A percentile compares a stretch with the other conserved stretches of the same genome.
Evolutionary conservation across 371 early-diverging fungal genomes (phyloP).

Genomic region (Capillidium heterosporum): DNA sequence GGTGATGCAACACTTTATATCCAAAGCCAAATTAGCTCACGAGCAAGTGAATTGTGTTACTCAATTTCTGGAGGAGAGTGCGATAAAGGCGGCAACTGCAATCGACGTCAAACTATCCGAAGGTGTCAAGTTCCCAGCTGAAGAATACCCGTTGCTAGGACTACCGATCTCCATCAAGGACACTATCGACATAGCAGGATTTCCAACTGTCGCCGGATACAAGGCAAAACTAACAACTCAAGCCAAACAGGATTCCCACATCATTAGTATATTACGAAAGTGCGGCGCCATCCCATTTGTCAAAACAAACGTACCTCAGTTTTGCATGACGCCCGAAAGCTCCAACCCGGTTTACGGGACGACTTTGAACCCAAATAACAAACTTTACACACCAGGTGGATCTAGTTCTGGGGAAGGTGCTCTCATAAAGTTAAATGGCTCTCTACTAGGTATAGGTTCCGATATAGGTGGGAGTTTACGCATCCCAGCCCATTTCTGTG

Average conservation of each 20-base stretch:
- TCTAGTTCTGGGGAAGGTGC: constrained; percentile 8
- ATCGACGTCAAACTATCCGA: not conserved
- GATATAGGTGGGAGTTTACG: not conserved
- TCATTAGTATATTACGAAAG: not conserved
- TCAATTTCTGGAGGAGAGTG: constrained; percentile 3
- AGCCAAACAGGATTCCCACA: not conserved
- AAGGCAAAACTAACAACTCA: not conserved
- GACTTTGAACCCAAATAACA: constrained; percentile 7
- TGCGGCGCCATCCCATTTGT: constrained; percentile 1
- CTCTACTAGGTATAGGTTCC: constrained; percentile 5
- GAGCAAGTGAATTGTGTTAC: constrained; percentile 4
- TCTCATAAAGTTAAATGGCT: not conserved
- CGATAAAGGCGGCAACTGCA: not conserved
- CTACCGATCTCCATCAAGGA: constrained; percentile 8
- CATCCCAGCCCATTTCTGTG: not conserved
- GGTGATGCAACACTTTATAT: not conserved
- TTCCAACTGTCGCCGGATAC: not conserved
- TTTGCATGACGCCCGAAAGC: not conserved
- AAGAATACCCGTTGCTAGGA: constrained; percentile 4
- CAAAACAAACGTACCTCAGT: constrained; percentile 7
- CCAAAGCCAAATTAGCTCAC: not conserved
- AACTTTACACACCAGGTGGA: constrained; percentile 5
- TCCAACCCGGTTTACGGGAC: constrained; percentile 2
- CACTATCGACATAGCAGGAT: constrained; percentile 1
- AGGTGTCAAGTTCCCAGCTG: not conserved